These are phyloP conservation scores for Podospora appendiculata DNA, from an alignment of 495 filamentous ascomycete genomes.

Conservation along the genomic window DNA sequence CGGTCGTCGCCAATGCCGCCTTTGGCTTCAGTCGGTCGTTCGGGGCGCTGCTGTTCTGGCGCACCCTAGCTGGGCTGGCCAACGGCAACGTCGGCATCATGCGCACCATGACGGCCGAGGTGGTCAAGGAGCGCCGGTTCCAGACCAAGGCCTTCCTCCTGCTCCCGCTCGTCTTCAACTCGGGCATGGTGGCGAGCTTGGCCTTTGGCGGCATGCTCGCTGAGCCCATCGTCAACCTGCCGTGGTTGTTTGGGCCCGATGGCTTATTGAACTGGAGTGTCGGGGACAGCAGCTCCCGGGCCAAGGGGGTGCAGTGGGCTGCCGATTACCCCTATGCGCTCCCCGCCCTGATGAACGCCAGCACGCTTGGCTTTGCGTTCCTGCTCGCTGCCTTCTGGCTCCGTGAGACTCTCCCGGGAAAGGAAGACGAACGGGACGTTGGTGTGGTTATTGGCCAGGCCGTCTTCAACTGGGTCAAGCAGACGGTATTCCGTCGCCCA, in stretches of 20 bases:
- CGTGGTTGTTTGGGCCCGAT: conserved; percentile 54
- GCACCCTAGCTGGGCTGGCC: conserved; percentile 58
- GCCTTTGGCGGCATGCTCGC: conserved; percentile 61
- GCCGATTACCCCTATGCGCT: conserved; percentile 1
- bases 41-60: conserved; percentile 58
- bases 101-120: conserved; percentile 72
- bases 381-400: not conserved
- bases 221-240: conserved; percentile 59
- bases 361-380: not conserved
- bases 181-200: conserved; percentile 53
- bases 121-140: conserved; percentile 53
- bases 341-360: conserved; percentile 1
- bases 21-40: conserved; percentile 70
- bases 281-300: conserved; percentile 9
- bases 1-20: conserved; percentile 59
- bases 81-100: conserved; percentile 79
- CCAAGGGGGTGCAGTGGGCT: conserved; percentile 24
- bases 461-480: not conserved
- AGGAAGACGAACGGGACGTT: not conserved
- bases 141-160: conserved; percentile 72
- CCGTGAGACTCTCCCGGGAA: conserved; percentile 1
- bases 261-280: conserved; percentile 25
- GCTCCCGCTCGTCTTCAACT: conserved; percentile 74
- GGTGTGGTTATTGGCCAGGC: not conserved
- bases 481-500: not conserved